Evolutionary conservation across 306 rosid genomes (phyloP).

Genomic region (Luffa acutangula): DNA sequence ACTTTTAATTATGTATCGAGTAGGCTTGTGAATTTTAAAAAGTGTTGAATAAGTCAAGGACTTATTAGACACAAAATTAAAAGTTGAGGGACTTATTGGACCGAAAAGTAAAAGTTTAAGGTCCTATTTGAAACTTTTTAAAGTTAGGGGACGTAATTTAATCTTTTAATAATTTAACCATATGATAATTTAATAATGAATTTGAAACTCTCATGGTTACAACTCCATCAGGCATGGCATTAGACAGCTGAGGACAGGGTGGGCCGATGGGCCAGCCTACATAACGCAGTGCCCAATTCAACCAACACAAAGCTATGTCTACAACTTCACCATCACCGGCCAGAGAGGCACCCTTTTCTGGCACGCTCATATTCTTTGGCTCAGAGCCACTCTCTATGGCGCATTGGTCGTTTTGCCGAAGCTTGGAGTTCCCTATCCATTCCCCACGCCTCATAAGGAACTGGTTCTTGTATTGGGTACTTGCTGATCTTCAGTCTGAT

Average conservation of each 20-base stretch:
- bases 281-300: slow-evolving; percentile 90
- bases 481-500: too few relatives aligned
- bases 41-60: too few relatives aligned
- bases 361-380: slow-evolving; percentile 94
- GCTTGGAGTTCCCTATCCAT: slow-evolving; percentile 84
- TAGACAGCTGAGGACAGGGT: slow-evolving; percentile 59
- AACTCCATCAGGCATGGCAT: slow-evolving; percentile 55
- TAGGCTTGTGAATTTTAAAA: too few relatives aligned
- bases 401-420: slow-evolving; percentile 74
- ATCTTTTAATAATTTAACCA: too few relatives aligned
- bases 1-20: too few relatives aligned
- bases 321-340: slow-evolving; percentile 76
- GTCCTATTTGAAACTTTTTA: too few relatives aligned
- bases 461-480: slow-evolving; percentile 46
- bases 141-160: too few relatives aligned
- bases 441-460: slow-evolving; percentile 63
- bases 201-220: neutral
- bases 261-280: slow-evolving; percentile 95
- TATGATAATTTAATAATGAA: too few relatives aligned
- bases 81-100: too few relatives aligned
- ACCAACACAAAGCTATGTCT: slow-evolving; percentile 42
- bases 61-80: too few relatives aligned
- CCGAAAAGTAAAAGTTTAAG: too few relatives aligned
- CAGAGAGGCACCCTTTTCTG: slow-evolving; percentile 88
- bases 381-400: slow-evolving; percentile 73